These are phyloP conservation scores for Ogataea henricii DNA, from an alignment of 805 yeast genomes.

Conservation along the genomic window DNA sequence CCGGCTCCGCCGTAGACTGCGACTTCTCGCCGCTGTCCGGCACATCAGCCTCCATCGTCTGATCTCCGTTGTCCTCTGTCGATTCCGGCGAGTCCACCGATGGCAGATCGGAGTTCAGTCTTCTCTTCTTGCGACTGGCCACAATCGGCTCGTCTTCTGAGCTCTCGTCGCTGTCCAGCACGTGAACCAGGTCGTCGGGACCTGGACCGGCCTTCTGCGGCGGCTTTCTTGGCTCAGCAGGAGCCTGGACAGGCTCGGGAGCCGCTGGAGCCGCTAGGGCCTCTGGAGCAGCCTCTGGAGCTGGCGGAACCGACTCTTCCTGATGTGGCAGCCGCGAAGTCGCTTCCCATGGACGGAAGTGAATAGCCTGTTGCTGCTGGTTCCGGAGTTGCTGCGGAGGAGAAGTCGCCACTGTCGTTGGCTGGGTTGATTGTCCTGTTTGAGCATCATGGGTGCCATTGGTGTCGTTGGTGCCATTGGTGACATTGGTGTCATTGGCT, in stretches of 20 bases:
- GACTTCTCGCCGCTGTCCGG: background rate
- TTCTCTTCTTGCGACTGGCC: background rate
- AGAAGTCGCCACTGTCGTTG: too few relatives aligned
- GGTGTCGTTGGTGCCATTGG: background rate
- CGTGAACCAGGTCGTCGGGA: background rate
- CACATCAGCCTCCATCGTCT: background rate
- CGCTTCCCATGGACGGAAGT: too few relatives aligned
- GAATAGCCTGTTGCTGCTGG: too few relatives aligned
- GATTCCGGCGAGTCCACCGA: too few relatives aligned
- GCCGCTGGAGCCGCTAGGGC: too few relatives aligned
- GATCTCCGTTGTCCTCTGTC: background rate
- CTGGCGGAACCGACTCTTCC: background rate
- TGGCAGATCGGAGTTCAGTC: background rate
- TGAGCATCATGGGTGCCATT: too few relatives aligned
- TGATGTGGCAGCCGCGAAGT: too few relatives aligned
- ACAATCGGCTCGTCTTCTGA: background rate
- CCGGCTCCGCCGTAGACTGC: background rate
- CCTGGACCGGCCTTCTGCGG: background rate
- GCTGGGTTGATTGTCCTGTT: background rate
- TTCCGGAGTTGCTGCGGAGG: too few relatives aligned
- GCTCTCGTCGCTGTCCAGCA: background rate
- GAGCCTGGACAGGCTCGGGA: too few relatives aligned
- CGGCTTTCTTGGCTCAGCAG: too few relatives aligned
- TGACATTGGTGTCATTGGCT: background rate
- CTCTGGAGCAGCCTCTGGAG: background rate